Evolutionary conservation across 2,329 filamentous ascomycete species (phyloP).

Genomic region (Pseudocercospora fuligena): DNA sequence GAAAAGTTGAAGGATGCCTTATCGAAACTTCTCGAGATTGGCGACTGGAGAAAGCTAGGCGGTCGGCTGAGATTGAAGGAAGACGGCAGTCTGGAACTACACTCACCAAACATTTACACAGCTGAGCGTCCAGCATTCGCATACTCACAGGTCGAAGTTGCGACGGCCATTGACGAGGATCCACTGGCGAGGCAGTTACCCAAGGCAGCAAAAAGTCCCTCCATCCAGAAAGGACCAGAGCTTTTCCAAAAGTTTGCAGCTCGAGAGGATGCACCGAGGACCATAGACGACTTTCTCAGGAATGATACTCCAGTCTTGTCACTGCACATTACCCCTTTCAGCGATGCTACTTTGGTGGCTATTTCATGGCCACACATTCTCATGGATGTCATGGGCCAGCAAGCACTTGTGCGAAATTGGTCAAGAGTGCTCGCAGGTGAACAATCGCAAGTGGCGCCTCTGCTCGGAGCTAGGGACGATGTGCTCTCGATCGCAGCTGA

Average conservation of each 20-base stretch:
- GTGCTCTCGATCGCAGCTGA: neutral
- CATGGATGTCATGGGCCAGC: slow-evolving; percentile 53
- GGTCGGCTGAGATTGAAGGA: neutral
- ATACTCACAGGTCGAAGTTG: neutral
- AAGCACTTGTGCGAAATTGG: slow-evolving; percentile 54
- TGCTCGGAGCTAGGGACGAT: neutral
- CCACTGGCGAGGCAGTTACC: neutral
- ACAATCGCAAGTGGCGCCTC: slow-evolving; percentile 45
- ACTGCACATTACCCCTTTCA: slow-evolving; percentile 53
- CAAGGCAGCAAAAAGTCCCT: neutral
- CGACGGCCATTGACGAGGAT: neutral
- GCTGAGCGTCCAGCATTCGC: neutral
- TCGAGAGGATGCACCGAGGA: neutral
- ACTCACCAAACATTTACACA: neutral
- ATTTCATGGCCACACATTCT: slow-evolving; percentile 56
- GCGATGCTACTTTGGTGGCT: slow-evolving; percentile 56
- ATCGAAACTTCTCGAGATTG: neutral
- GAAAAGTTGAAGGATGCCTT: slow-evolving; percentile 34
- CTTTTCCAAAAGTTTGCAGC: neutral
- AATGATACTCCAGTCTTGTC: neutral
- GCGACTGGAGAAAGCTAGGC: slow-evolving; percentile 10
- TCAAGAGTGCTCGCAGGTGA: slow-evolving; percentile 51
- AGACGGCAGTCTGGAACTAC: neutral
- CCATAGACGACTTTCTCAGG: neutral
- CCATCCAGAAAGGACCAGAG: neutral